Conservation (phyloP, 768 basidiomycete genomes). For the Mycena venus region DNA sequence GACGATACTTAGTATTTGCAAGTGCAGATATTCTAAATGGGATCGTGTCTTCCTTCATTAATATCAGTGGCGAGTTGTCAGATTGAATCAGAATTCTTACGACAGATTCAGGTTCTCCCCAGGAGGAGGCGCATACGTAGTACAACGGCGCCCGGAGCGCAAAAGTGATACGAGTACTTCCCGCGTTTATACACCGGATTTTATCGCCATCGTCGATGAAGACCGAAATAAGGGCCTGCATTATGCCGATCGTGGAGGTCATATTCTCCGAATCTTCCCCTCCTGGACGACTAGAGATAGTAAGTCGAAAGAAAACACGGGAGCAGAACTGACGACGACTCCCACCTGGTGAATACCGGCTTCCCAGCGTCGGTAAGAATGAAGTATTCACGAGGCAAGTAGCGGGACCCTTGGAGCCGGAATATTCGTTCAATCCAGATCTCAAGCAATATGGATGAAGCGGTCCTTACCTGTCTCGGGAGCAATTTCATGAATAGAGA, state of each 20-base stretch:
- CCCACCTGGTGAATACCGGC: conserved; percentile 93
- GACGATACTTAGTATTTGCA: conserved; percentile 93
- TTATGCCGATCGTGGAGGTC: conserved; percentile 89
- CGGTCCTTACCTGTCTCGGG: conserved; percentile 52
- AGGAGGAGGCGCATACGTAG: conserved; percentile 90
- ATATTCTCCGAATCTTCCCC: conserved; percentile 73
- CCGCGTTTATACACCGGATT: conserved; percentile 86
- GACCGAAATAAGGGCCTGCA: conserved; percentile 96
- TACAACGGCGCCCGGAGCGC: conserved; percentile 90
- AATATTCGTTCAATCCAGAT: conserved; percentile 23
- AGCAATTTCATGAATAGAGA: conserved; percentile 55
- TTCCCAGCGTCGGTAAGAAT: conserved; percentile 97
- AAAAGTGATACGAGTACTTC: conserved; percentile 87
- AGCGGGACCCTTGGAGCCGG: conserved; percentile 50
- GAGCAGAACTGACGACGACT: conserved; percentile 17
- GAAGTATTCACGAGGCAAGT: conserved; percentile 84
- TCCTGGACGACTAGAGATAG: conserved; percentile 58
- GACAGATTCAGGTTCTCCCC: conserved; percentile 97
- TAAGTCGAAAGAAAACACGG: conserved; percentile 21
- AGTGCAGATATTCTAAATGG: conserved; percentile 95
- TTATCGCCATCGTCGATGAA: conserved; percentile 95
- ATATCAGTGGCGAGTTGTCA: conserved; percentile 42
- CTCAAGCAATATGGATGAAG: conserved; percentile 18
- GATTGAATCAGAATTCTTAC: conserved; percentile 61
- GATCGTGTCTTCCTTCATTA: conserved; percentile 87